Evolutionary conservation across 768 basidiomycete genomes (phyloP).

Genomic region (Dendrothele bispora): DNA sequence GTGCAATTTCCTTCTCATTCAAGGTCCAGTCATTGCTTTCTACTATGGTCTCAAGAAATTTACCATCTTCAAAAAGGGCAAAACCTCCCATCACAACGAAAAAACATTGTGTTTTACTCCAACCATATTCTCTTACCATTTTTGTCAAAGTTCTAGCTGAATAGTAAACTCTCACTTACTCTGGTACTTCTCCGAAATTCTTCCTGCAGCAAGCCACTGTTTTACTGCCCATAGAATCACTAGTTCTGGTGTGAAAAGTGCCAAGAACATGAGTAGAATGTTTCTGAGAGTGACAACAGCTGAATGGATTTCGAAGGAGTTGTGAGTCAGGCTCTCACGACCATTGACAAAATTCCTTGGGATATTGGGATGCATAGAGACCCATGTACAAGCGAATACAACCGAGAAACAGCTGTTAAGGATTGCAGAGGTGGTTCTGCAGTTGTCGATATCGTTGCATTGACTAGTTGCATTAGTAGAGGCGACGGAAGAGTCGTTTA

Average conservation of each 20-base stretch:
- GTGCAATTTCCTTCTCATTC: too few relatives aligned
- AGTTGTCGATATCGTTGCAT: too few relatives aligned
- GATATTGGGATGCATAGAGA: conserved; percentile 11
- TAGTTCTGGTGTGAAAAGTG: conserved; percentile 9
- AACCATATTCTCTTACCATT: background rate
- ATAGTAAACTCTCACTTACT: background rate
- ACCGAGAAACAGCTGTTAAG: conserved; percentile 5
- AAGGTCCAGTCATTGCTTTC: background rate
- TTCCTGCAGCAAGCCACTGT: conserved; percentile 7
- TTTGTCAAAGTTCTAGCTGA: background rate
- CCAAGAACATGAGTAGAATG: conserved; percentile 1
- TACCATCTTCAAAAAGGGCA: conserved; percentile 2
- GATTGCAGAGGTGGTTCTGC: conserved; percentile 1
- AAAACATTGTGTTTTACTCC: conserved; percentile 3
- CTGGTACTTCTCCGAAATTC: background rate
- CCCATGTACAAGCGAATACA: conserved; percentile 5
- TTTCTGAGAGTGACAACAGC: too few relatives aligned
- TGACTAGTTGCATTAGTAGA: too few relatives aligned
- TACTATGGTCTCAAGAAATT: background rate
- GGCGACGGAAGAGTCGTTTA: too few relatives aligned
- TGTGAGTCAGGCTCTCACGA: too few relatives aligned
- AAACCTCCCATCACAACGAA: conserved; percentile 19
- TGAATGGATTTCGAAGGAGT: too few relatives aligned
- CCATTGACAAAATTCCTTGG: too few relatives aligned
- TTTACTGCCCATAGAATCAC: conserved; percentile 11